A percentile compares a stretch with the other conserved stretches of the same genome.
Conservation (phyloP, 2,329 filamentous ascomycete genomes). For the Trichoderma guizhouense region DNA sequence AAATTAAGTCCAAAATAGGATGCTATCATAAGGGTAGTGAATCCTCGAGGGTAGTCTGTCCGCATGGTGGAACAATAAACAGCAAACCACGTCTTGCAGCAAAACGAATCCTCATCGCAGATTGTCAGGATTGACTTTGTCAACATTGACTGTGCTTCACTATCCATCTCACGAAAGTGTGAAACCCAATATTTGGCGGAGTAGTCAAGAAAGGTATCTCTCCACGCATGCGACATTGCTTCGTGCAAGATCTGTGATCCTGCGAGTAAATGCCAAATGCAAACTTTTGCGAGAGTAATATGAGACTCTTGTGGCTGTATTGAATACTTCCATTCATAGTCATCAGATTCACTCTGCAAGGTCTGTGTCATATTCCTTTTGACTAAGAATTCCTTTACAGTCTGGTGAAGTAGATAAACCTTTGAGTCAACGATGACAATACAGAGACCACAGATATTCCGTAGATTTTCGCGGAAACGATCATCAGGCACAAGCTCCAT, state of each 20-base stretch:
- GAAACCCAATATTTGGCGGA: background rate
- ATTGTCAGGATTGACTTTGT: background rate
- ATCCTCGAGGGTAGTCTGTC: background rate
- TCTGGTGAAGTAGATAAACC: conserved; percentile 27
- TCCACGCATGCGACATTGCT: background rate
- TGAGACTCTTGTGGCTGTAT: conserved; percentile 19
- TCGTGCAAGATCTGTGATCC: background rate
- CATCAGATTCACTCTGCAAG: background rate
- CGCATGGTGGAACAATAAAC: background rate
- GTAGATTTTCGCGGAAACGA: conserved; percentile 19
- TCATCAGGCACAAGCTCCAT: conserved; percentile 13
- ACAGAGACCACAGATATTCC: conserved; percentile 33
- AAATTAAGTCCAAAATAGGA: background rate
- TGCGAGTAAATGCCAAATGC: conserved; percentile 14
- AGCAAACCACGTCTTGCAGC: background rate
- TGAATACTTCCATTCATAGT: conserved; percentile 19
- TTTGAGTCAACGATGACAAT: conserved; percentile 20
- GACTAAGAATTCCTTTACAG: conserved; percentile 25
- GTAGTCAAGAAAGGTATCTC: background rate
- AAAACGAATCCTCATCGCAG: background rate
- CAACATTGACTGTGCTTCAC: background rate
- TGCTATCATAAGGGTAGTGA: background rate
- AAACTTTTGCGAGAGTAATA: conserved; percentile 19
- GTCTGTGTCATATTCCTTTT: background rate
- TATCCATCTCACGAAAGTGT: background rate